Conservation (phyloP, 768 basidiomycete genomes). For the Boletus rufocinnamomeus region DNA sequence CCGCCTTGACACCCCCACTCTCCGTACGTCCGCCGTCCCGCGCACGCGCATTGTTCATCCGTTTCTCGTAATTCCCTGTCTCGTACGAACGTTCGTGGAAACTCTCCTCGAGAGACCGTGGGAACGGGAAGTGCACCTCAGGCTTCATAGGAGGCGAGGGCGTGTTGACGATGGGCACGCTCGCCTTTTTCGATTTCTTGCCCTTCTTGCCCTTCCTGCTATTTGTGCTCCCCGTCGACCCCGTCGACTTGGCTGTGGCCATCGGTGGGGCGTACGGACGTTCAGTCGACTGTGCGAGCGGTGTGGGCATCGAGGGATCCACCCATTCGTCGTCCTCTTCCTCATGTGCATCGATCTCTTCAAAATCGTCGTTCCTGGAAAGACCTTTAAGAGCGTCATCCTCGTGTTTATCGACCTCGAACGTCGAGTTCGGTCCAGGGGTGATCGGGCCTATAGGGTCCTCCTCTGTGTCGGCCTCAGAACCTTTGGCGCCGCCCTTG, state of each 20-base stretch:
- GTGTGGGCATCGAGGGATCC: conserved; percentile 57
- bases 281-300: conserved; percentile 28
- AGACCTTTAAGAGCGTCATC: conserved; percentile 24
- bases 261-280: conserved; percentile 33
- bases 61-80: conserved; percentile 38
- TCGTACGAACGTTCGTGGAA: conserved; percentile 29
- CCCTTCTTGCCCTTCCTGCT: conserved; percentile 37
- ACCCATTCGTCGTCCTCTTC: conserved; percentile 59
- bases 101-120: conserved; percentile 49
- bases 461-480: conserved; percentile 70
- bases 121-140: conserved; percentile 62
- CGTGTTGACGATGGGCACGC: conserved; percentile 42
- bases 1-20: conserved; percentile 82
- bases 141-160: conserved; percentile 34
- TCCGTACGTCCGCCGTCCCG: conserved; percentile 82
- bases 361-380: conserved; percentile 32
- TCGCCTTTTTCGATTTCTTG: conserved; percentile 39
- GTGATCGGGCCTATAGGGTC: conserved; percentile 72
- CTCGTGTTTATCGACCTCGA: conserved; percentile 27
- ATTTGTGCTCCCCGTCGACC: conserved; percentile 25
- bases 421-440: conserved; percentile 51
- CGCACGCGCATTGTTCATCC: conserved; percentile 75
- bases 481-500: conserved; percentile 44
- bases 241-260: conserved; percentile 28
- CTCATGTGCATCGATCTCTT: conserved; percentile 32